Conservation (phyloP, 108 stramenopile genomes). For the Pseudonitzschia delicatissima region DNA sequence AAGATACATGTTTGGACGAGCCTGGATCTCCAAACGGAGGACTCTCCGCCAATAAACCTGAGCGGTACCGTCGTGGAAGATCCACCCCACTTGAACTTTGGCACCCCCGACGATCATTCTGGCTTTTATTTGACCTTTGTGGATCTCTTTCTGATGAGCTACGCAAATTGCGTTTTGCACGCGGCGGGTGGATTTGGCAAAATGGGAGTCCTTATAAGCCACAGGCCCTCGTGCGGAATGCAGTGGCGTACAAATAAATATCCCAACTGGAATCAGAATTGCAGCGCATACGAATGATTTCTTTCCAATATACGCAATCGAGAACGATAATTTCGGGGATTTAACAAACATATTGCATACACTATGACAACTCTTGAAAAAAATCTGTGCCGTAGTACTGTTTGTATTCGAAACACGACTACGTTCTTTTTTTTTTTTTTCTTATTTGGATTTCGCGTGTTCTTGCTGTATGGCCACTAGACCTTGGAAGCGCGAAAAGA, state of each 20-base stretch:
- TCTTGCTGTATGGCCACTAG: slow-evolving; percentile 17
- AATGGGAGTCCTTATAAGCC: slow-evolving; percentile 28
- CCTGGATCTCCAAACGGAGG: background rate
- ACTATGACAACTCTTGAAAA: no score
- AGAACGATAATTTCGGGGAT: no score
- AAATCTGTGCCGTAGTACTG: no score
- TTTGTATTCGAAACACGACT: no score
- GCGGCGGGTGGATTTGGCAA: slow-evolving; percentile 43
- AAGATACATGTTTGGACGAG: background rate
- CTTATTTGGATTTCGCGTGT: slow-evolving; percentile 15
- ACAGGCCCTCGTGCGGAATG: slow-evolving; percentile 28
- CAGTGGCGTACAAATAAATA: no score
- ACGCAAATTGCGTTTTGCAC: slow-evolving; percentile 31
- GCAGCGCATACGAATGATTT: background rate
- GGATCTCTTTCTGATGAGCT: slow-evolving; percentile 43
- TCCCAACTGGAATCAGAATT: background rate
- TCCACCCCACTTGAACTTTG: slow-evolving; percentile 38
- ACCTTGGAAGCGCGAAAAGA: slow-evolving; percentile 23
- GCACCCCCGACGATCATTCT: slow-evolving; percentile 19
- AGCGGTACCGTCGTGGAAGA: background rate
- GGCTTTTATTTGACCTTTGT: slow-evolving; percentile 43
- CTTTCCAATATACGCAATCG: no score
- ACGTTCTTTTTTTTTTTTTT: no score
- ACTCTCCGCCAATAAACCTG: background rate
- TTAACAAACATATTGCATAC: no score